A percentile compares a stretch with the other conserved stretches of the same genome.
Evolutionary conservation across 768 basidiomycete genomes (phyloP).

Genomic region (Boletus bicolor): DNA sequence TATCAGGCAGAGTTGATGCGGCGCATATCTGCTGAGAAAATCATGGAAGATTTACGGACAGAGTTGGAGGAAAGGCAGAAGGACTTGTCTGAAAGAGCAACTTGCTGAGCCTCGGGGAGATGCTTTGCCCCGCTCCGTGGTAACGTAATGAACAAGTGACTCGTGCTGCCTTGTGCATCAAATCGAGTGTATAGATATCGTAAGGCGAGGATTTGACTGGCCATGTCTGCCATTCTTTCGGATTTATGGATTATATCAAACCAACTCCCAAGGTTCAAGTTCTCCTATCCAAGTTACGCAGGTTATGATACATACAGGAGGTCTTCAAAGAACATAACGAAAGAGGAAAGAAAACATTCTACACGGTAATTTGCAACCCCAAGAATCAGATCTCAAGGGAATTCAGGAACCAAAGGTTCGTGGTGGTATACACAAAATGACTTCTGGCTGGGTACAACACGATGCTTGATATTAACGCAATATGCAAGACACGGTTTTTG

Average conservation of each 20-base stretch:
- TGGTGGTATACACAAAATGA: conserved; percentile 26
- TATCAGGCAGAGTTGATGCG: conserved; percentile 30
- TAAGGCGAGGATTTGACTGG: neutral
- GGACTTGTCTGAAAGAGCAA: neutral
- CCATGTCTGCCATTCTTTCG: neutral
- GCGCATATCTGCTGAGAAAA: conserved; percentile 32
- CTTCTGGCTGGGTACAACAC: conserved; percentile 23
- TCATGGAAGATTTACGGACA: conserved; percentile 16
- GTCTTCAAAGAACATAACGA: conserved; percentile 18
- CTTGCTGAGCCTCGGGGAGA: neutral
- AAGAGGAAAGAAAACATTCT: conserved; percentile 15
- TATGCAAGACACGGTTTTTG: conserved; percentile 13
- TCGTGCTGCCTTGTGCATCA: neutral
- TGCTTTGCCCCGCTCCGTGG: neutral
- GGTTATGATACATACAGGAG: conserved; percentile 24
- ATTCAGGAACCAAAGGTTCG: conserved; percentile 5
- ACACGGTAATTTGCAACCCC: conserved; percentile 11
- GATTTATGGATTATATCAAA: neutral
- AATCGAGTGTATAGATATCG: too few relatives aligned
- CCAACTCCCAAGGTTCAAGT: too few relatives aligned
- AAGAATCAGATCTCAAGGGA: conserved; percentile 1
- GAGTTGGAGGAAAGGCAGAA: conserved; percentile 3
- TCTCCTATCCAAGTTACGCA: neutral
- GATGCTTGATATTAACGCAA: conserved; percentile 28
- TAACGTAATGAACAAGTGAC: neutral